Percentiles rank a stretch among this genome's conserved stretches.
Evolutionary conservation across 129 eudicot species (phyloP).

Genomic region (Silybum marianum): DNA sequence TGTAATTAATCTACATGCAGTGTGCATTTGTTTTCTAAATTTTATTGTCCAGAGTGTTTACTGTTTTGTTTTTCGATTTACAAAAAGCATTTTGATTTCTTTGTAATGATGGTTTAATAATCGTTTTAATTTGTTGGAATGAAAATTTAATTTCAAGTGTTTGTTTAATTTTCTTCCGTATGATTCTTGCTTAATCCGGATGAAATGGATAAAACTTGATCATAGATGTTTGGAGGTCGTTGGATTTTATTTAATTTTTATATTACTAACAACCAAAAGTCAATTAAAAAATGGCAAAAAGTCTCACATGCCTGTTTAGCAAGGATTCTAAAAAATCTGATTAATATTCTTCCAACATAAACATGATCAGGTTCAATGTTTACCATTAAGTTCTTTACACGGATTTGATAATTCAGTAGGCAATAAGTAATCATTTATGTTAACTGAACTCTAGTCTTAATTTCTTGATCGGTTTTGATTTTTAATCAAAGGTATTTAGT

Average conservation of each 20-base stretch:
- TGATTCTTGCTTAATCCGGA: not conserved
- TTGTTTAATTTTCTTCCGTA: not conserved
- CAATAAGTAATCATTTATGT: not conserved
- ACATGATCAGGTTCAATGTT: not conserved
- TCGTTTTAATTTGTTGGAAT: not conserved
- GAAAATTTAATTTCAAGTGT: not conserved
- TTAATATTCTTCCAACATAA: too few species aligned
- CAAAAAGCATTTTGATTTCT: slow-evolving; percentile 11
- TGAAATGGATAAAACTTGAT: not conserved
- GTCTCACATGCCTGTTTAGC: not conserved
- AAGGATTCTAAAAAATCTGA: not conserved
- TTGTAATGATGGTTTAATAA: slow-evolving; percentile 7
- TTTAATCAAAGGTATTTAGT: not conserved
- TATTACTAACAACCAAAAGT: too few species aligned
- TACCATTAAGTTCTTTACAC: not conserved
- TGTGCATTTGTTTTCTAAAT: not conserved
- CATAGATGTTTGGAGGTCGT: too few species aligned
- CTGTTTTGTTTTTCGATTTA: not conserved
- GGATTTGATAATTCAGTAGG: not conserved
- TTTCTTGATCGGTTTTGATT: too few species aligned
- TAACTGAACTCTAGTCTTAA: too few species aligned
- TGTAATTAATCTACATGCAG: not conserved
- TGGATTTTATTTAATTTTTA: too few species aligned
- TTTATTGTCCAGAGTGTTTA: not conserved
- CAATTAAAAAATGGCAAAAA: too few species aligned